Evolutionary conservation across 352 stramenopile species (phyloP), one percentile per base, ranked within the genome.

Genomic region (Pythium myriotylum): DNA sequence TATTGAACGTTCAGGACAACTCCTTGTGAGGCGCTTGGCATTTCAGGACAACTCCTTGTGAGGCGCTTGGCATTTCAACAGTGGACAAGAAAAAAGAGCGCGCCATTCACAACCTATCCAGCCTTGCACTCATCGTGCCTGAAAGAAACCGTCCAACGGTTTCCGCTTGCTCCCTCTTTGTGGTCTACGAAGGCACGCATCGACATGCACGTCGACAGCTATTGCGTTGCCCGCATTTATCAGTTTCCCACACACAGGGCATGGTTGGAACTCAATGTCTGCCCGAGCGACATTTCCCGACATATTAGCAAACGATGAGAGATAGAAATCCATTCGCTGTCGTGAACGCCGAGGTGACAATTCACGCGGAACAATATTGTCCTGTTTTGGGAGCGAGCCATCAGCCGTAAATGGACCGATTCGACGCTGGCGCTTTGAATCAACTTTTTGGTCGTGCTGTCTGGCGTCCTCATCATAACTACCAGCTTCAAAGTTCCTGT

Each of bases 201-300:
- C 70, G 22, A 78, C 52, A 50, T 78, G 70, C 17, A 62, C 6
- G 19, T 67, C 59, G 37, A 78, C 60, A 13, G 64, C 62, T 14
- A 73, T 73, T 5, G 41, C 29, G 45, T 70, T 78, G 23, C 61
- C 37, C 0, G 65, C 57, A 26, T 78, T 73, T 52, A 78, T 75
- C 24, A 58, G 59, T 17, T 70, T 57, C 1, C 50, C 45, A 29
- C 70, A 77, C 5, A 77, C 57, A 20, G 70, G 70, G 54, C 70
- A 77, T 41, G 65, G 60, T 22, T 69, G 52, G 46, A 71, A 71
- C 8, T 17, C 50, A 12, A 19, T 14, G 9, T 20, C 46, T 2
- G 26, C 4, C 0, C 22, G 19, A 5, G 49, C 46, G 9, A 39
- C 7, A 9, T 35, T 5, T 5, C 29, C 5, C 5, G 29, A 35